Conservation (phyloP, 257 asterid genomes). For the Solanum stenotomum region DNA sequence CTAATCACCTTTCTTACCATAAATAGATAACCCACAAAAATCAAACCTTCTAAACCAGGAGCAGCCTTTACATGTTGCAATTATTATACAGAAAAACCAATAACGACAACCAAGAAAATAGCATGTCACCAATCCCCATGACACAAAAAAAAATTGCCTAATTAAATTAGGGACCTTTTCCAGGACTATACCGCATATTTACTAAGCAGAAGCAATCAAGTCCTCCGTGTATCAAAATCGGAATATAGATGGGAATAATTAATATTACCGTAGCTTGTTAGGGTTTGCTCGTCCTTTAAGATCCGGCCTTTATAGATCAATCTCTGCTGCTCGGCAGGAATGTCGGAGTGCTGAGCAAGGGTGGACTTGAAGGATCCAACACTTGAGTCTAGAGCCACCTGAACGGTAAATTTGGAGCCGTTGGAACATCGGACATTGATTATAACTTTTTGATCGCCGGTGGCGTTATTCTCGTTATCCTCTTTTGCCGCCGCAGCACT, state of each 20-base stretch:
- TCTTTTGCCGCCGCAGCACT: constrained; percentile 9
- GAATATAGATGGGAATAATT: not conserved
- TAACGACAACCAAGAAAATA: not conserved
- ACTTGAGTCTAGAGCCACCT: constrained; percentile 29
- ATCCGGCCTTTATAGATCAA: constrained; percentile 58
- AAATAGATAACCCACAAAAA: not conserved
- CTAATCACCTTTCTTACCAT: not conserved
- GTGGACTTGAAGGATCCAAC: constrained; percentile 39
- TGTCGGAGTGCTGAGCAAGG: constrained; percentile 31
- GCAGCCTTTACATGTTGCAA: not conserved
- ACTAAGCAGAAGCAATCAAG: not conserved
- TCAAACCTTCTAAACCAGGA: not conserved
- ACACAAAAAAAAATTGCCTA: not conserved
- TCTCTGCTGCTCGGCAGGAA: constrained; percentile 47
- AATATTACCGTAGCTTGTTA: constrained; percentile 37
- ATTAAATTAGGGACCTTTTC: not conserved
- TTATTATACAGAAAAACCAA: not conserved
- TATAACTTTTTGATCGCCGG: constrained; percentile 17
- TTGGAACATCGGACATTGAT: constrained; percentile 39
- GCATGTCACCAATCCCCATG: not conserved
- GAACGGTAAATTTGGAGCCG: constrained; percentile 38
- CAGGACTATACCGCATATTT: not conserved
- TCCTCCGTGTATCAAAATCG: not conserved
- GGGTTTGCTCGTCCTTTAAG: constrained; percentile 59
- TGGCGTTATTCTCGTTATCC: constrained; percentile 4